Evolutionary conservation across 371 early-diverging fungal species (phyloP).

Genomic region (Actinomucor elegans): DNA sequence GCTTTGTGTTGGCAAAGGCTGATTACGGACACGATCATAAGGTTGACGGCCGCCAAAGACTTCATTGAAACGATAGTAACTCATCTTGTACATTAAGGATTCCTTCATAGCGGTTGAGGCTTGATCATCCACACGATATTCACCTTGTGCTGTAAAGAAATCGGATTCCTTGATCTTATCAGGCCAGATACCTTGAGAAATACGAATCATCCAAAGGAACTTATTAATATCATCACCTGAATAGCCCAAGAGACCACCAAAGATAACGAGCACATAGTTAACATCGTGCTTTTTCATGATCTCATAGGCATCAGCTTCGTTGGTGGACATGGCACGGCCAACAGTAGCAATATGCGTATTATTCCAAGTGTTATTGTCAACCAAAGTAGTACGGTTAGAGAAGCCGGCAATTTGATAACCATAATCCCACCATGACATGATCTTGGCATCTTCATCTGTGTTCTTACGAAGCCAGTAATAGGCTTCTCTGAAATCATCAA

Average conservation of each 20-base stretch:
- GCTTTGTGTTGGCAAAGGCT: constrained; percentile 70
- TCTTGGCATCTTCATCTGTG: constrained; percentile 89
- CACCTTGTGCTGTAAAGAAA: constrained; percentile 89
- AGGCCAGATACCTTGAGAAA: constrained; percentile 95
- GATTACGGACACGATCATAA: constrained; percentile 88
- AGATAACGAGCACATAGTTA: constrained; percentile 94
- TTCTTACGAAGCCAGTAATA: constrained; percentile 99
- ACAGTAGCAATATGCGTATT: constrained; percentile 99
- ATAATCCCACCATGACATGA: constrained; percentile 99
- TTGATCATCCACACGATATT: constrained; percentile 90
- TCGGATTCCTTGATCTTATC: constrained; percentile 84
- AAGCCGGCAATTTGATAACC: constrained; percentile 99
- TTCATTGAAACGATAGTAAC: constrained; percentile 92
- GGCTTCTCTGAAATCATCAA: constrained; percentile 99
- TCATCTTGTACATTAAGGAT: constrained; percentile 95
- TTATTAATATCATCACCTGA: constrained; percentile 99
- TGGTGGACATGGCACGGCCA: constrained; percentile 90
- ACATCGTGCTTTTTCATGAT: constrained; percentile 92
- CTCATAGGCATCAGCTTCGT: constrained; percentile 90
- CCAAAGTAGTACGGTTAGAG: constrained; percentile 95
- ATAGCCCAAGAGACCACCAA: constrained; percentile 95
- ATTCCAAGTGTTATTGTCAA: constrained; percentile 99
- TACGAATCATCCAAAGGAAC: constrained; percentile 99
- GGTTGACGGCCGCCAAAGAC: constrained; percentile 77
- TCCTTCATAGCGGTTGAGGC: constrained; percentile 91